A percentile compares a stretch with the other conserved stretches of the same genome.
These are phyloP conservation scores for Mercurialis annua DNA, from an alignment of 345 rosid species.

Conservation along the genomic window DNA sequence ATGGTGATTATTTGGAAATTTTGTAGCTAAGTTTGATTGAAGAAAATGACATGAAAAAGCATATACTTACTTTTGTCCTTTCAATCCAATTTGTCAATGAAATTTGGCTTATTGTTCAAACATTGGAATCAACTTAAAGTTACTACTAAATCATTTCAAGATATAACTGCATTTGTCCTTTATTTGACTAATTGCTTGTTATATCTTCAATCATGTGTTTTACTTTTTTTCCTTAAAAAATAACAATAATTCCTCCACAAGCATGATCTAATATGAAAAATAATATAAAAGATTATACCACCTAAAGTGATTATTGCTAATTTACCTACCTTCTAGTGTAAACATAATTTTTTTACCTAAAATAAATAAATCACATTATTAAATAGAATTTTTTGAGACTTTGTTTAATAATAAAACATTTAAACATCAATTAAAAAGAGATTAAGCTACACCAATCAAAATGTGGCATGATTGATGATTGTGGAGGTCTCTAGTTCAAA, in stretches of 20 bases:
- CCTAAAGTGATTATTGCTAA: too few species aligned
- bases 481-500: too few species aligned
- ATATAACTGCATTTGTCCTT: slow-evolving; percentile 17
- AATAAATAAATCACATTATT: too few species aligned
- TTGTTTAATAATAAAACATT: too few species aligned
- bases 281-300: too few species aligned
- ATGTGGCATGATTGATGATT: too few species aligned
- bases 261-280: background rate
- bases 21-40: slow-evolving; percentile 25
- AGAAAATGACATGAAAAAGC: slow-evolving; percentile 31
- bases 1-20: slow-evolving; percentile 17
- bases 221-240: too few species aligned
- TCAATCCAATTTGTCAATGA: slow-evolving; percentile 23
- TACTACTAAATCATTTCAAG: slow-evolving; percentile 22
- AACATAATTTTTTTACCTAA: too few species aligned
- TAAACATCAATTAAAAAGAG: too few species aligned
- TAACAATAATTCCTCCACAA: background rate
- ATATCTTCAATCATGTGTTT: background rate
- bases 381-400: too few species aligned
- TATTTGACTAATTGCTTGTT: slow-evolving; percentile 13
- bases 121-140: slow-evolving; percentile 44
- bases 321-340: background rate
- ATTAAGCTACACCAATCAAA: too few species aligned
- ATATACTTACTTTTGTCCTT: slow-evolving; percentile 24
- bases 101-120: slow-evolving; percentile 31